phyloP scores from a whole-genome alignment of 306 rosid species.

The Dalbergia oliveri region DNA sequence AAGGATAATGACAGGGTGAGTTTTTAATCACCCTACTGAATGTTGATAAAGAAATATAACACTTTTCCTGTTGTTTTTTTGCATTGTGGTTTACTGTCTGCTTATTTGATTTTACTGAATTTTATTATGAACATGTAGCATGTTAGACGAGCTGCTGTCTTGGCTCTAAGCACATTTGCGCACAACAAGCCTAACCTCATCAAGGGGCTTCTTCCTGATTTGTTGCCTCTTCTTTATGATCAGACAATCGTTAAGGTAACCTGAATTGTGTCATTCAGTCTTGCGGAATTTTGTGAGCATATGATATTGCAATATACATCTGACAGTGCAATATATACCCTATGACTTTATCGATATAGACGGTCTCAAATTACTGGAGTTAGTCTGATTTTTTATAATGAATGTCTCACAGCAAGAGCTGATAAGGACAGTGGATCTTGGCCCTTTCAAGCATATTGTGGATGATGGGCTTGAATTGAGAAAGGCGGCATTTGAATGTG shows the following conservation, averaged over 20 bases:
- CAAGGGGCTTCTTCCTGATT: slow-evolving; percentile 94
- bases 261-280: slow-evolving; percentile 23
- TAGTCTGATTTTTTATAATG: slow-evolving; percentile 43
- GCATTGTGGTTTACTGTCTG: slow-evolving; percentile 24
- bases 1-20: slow-evolving; percentile 95
- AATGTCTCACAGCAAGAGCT: slow-evolving; percentile 84
- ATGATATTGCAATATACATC: not conserved
- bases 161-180: slow-evolving; percentile 97
- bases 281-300: slow-evolving; percentile 2
- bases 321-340: not conserved
- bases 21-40: slow-evolving; percentile 34
- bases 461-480: slow-evolving; percentile 99
- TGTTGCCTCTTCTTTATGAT: slow-evolving; percentile 98
- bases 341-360: not conserved
- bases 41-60: slow-evolving; percentile 21
- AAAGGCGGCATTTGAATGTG: slow-evolving; percentile 99
- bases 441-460: slow-evolving; percentile 98
- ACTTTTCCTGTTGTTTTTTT: slow-evolving; percentile 24
- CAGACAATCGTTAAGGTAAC: slow-evolving; percentile 94
- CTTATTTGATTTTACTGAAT: slow-evolving; percentile 51
- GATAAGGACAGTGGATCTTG: slow-evolving; percentile 97
- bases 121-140: slow-evolving; percentile 66
- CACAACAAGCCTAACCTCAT: slow-evolving; percentile 97
- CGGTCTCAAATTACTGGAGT: slow-evolving; percentile 4
- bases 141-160: slow-evolving; percentile 99